A percentile compares a stretch with the other conserved stretches of the same genome.
These are phyloP conservation scores for Lineolata rhizophorae DNA, from an alignment of 495 filamentous ascomycete species.

Conservation along the genomic window DNA sequence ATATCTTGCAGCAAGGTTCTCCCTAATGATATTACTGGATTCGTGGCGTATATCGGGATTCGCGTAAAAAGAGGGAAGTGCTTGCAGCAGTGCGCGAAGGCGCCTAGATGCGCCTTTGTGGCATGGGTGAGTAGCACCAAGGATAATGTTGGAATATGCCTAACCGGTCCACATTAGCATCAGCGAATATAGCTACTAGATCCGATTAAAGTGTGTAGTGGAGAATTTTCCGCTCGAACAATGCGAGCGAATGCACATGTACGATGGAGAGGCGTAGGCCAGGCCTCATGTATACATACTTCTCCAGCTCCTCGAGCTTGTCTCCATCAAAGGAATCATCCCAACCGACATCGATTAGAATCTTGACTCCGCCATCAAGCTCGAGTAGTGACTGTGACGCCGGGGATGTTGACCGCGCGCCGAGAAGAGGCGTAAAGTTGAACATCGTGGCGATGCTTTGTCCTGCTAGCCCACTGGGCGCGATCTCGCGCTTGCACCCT, in stretches of 20 bases:
- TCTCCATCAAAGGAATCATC: constrained; percentile 67
- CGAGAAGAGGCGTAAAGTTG: constrained; percentile 78
- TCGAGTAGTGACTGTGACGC: constrained; percentile 90
- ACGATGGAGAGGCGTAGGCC: too few species aligned
- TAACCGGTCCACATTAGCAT: constrained; percentile 14
- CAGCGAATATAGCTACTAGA: constrained; percentile 5
- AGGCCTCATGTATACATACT: too few species aligned
- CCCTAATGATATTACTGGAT: constrained; percentile 78
- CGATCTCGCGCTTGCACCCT: too few species aligned
- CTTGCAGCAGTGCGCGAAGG: constrained; percentile 93
- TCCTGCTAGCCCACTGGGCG: background rate
- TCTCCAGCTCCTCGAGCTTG: constrained; percentile 70
- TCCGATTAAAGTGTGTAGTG: constrained; percentile 4
- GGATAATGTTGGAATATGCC: constrained; percentile 75
- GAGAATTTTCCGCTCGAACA: background rate
- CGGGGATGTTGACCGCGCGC: constrained; percentile 64
- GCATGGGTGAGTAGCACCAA: constrained; percentile 90
- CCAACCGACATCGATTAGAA: constrained; percentile 90
- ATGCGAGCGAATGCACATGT: too few species aligned
- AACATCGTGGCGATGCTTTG: constrained; percentile 41
- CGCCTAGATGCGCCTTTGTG: constrained; percentile 72
- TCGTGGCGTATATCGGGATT: constrained; percentile 91
- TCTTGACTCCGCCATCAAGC: constrained; percentile 89
- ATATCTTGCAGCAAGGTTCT: constrained; percentile 80
- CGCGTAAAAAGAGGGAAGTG: constrained; percentile 77